Evolutionary conservation across 768 basidiomycete species (phyloP), one percentile per base, ranked within the genome.

Genomic region (Cubamyces lactineus): DNA sequence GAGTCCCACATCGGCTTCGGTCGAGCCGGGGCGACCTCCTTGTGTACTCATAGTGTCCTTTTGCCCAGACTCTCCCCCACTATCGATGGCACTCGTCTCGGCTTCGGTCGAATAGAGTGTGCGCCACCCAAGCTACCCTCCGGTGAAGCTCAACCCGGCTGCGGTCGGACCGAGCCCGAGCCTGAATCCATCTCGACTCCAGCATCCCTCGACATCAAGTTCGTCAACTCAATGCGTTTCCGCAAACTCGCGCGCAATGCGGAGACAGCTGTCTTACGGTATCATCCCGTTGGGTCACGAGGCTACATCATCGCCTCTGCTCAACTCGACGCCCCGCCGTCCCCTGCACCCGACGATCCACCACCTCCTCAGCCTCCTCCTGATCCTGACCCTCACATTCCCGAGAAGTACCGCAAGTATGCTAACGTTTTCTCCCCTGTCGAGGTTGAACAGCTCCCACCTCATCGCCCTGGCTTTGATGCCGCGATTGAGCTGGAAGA

Each of bases 401-500:
- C 53, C 39, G 53, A 61, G 21, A 61, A 61, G 48, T 78, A 67
- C 61, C 72, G 52, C 62, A 56, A 71, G 6, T 76, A 65, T 49
- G 60, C 67, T 49, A 65, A 62, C 26, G 70, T 75, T 8, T 77
- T 78, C 56, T 64, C 63, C 4, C 58, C 67, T 3, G 40, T 45
- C 5, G 59, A 71, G 17, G 71, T 72, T 5, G 66, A 74, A 23
- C 66, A 67, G 17, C 73, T 80, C 5, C 75, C 77, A 5, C 69
- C 66, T 16, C 74, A 75, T 61, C 65, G 70, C 3, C 64, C 66
- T 1, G 39, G 48, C 16, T 79, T 74, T 67, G 78, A 81, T 54
- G 69, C 73, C 26, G 64, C 66, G 12, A 79, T 80, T 48, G 66
- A 78, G 26, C 62, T 78, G 2, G 71, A 72, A 19, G 67, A 70